Base-by-base conservation (phyloP, 306 rosid genomes). In the Cicer chorassanicum region DNA sequence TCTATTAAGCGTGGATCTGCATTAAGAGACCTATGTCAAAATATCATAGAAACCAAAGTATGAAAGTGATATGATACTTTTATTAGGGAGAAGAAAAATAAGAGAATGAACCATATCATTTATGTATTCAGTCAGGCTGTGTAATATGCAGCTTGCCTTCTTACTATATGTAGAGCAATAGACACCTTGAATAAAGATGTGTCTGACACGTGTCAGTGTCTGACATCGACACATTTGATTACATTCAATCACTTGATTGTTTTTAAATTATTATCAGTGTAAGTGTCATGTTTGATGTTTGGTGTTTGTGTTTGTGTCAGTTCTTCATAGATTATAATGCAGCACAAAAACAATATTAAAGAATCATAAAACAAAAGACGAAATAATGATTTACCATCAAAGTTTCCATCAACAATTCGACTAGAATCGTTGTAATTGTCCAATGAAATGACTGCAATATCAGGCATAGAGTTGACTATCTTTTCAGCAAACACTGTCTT, bases 1-100 rank as follows among this genome's bases (percentile, higher is more conserved):
- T 95, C 99, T 69, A 97, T 95, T 91, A 95, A 80, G 74, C 99
- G 99, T 75, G 99, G 99, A 86, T 95, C 99, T 95, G 89, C 65
- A 14, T 57, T 59, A 77, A 78, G 55, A 62, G 71, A 82, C 24
- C 71, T 41, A 65, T 50, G 29, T 53, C 15, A 53, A 77, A 40
- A 70, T 45, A 16, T 24, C 63, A 69, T 43, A 29, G 65, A 61
- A 82, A 73, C 14, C 76, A 73, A 77, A 68, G 68, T 48, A 76
- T 45, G 57, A 67, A 67, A 2, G 13, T 29, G 36, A 29, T 29
- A 29, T 29, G 36, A 29, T 3, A 29, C 36, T 29, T 29, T 29
- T 29, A 29, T 29, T 29, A 29, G 5, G 36, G 36, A 29, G 36
- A 29, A 29, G 36, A 29, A 29, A 29, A 29, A 29, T 29, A 29